Conservation (phyloP, 352 stramenopile genomes). For the Globisporangium camurandrum region DNA sequence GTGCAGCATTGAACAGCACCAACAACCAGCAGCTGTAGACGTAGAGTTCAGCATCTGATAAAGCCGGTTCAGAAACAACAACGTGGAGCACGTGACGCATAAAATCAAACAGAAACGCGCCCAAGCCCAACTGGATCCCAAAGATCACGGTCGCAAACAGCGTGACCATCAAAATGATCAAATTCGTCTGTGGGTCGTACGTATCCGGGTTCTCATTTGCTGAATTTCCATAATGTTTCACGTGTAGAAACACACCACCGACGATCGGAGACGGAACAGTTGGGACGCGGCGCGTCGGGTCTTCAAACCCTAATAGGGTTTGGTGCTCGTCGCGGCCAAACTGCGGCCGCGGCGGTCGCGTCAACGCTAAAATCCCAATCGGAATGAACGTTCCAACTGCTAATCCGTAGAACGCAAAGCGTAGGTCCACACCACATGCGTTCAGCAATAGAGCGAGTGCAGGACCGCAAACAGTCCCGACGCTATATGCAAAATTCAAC, state of each 20-base stretch:
- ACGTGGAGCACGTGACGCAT: constrained; percentile 47
- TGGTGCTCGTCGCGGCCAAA: constrained; percentile 54
- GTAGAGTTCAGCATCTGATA: constrained; percentile 21
- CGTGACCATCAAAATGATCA: constrained; percentile 81
- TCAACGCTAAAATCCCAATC: constrained; percentile 26
- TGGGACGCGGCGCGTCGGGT: constrained; percentile 65
- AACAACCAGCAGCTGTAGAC: constrained; percentile 60
- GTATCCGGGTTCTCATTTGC: constrained; percentile 76
- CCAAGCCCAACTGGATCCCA: constrained; percentile 65
- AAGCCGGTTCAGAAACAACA: constrained; percentile 8
- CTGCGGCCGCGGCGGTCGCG: constrained; percentile 31
- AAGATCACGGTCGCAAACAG: constrained; percentile 73
- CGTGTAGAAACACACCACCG: constrained; percentile 74
- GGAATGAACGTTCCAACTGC: constrained; percentile 37
- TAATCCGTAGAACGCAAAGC: constrained; percentile 53
- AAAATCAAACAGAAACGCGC: constrained; percentile 80
- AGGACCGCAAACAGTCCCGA: constrained; percentile 51
- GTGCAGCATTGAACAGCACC: constrained; percentile 64
- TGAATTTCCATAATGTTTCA: constrained; percentile 59
- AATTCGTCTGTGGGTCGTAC: constrained; percentile 77
- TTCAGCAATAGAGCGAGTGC: constrained; percentile 39
- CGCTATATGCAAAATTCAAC: constrained; percentile 64
- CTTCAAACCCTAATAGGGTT: constrained; percentile 57
- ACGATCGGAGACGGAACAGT: constrained; percentile 75
- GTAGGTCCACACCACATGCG: constrained; percentile 37